These are phyloP conservation scores for Sparassis latifolia DNA, from an alignment of 1,284 basidiomycete species.

Conservation along the genomic window DNA sequence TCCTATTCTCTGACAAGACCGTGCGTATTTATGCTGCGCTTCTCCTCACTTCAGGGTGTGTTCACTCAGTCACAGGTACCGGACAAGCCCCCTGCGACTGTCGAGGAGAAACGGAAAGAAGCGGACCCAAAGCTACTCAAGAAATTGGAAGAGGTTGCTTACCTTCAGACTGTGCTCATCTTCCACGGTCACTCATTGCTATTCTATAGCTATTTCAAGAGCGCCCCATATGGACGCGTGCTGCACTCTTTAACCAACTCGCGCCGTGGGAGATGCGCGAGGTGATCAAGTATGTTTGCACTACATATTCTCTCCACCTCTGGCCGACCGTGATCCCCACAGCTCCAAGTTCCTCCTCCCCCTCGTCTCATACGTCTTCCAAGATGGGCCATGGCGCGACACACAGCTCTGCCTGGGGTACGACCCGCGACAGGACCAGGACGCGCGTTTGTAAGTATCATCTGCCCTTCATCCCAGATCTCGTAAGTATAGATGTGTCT, in stretches of 20 bases:
- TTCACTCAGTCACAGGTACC: slow-evolving; percentile 44
- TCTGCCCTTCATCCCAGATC: not conserved
- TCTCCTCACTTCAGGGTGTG: not conserved
- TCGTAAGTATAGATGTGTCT: not conserved
- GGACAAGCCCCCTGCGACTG: slow-evolving; percentile 50
- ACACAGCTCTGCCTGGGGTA: slow-evolving; percentile 84
- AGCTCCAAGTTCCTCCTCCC: slow-evolving; percentile 72
- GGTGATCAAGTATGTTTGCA: slow-evolving; percentile 55
- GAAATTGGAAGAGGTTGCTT: slow-evolving; percentile 48
- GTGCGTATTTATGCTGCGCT: slow-evolving; percentile 30
- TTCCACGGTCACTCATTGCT: too few relatives aligned
- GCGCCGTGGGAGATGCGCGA: slow-evolving; percentile 59
- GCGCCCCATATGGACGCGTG: slow-evolving; percentile 86
- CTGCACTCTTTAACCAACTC: slow-evolving; percentile 81
- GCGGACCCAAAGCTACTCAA: slow-evolving; percentile 56
- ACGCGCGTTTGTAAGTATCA: slow-evolving; percentile 62
- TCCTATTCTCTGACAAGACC: slow-evolving; percentile 57
- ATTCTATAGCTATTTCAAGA: slow-evolving; percentile 50
- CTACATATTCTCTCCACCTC: not conserved
- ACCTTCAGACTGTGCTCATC: too few relatives aligned
- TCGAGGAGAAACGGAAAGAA: slow-evolving; percentile 48
- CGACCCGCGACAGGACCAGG: slow-evolving; percentile 73
- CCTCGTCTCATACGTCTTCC: slow-evolving; percentile 79
- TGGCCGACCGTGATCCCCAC: not conserved
- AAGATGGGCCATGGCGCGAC: slow-evolving; percentile 93